phyloP scores from a whole-genome alignment of 768 basidiomycete genomes.

The Russula sp. region DNA sequence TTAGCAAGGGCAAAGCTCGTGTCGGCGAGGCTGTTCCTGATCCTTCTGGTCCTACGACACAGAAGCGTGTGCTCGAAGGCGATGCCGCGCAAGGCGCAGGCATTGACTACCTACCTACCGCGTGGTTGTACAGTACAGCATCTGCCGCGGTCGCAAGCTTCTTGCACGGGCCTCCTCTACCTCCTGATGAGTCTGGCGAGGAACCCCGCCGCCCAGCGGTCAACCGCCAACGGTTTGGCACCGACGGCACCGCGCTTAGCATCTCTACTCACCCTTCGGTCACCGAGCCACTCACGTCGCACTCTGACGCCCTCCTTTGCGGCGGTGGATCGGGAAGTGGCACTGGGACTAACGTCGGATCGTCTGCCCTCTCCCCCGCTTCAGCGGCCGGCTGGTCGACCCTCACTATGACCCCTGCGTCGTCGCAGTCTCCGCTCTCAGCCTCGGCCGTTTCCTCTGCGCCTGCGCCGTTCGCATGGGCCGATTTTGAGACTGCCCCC shows the following conservation, averaged over 20 bases:
- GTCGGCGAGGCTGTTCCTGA: slow-evolving; percentile 14
- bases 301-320: not conserved
- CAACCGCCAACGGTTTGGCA: slow-evolving; percentile 25
- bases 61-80: slow-evolving; percentile 54
- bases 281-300: not conserved
- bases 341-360: not conserved
- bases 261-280: not conserved
- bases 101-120: not conserved
- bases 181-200: slow-evolving; percentile 27
- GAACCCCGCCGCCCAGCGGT: slow-evolving; percentile 27
- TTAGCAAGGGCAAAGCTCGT: slow-evolving; percentile 51
- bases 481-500: slow-evolving; percentile 2
- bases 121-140: slow-evolving; percentile 43
- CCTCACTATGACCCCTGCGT: slow-evolving; percentile 17
- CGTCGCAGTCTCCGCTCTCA: not conserved
- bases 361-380: not conserved
- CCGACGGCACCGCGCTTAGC: not conserved
- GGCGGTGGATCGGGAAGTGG: not conserved
- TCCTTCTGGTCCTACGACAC: slow-evolving; percentile 24
- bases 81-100: not conserved
- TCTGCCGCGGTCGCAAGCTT: slow-evolving; percentile 48
- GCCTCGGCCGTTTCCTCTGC: not conserved
- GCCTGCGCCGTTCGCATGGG: not conserved
- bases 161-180: slow-evolving; percentile 38
- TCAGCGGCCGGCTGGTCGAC: slow-evolving; percentile 15